Base-by-base conservation (phyloP, 2,329 filamentous ascomycete genomes). In the Aureobasidium musti region DNA sequence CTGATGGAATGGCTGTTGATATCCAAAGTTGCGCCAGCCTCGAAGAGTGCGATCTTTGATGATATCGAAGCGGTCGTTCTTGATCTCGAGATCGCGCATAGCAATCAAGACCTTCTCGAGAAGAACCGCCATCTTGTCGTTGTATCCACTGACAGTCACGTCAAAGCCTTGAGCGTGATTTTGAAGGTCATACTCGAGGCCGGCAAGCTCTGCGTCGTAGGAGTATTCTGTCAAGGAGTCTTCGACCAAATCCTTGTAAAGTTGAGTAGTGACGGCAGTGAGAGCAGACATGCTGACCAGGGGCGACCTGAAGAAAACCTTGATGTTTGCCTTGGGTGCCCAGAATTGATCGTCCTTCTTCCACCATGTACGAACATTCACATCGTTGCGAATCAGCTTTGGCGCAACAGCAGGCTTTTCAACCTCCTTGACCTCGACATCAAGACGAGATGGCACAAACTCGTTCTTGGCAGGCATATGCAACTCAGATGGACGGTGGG, bases 341-440 rank as follows among this genome's bases (percentile, higher is more conserved):
- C 94, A 98, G 78, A 98, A 99, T 0, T 89, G 92, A 72, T 99
- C 95, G 73, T 99, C 95, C 79, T 98, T 98, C 82, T 99, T 99
- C 82, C 89, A 97, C 95, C 95, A 99, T 2, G 91, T 89, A 35
- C 93, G 88, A 0, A 91, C 88, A 39, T 87, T 81, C 6, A 88
- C 83, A 71, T 97, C 94, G 72, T 96, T 92, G 71, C 93, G 88
- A 69, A 99, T 89, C 28, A 99, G 82, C 68, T 88, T 89, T 0
- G 95, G 95, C 0, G 87, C 83, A 65, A 90, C 84, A 0, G 88
- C 82, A 1, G 92, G 90, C 71, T 91, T 86, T 30, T 87, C 83
- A n/a, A 95, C 85, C 41, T 96, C 91, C 78, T 92, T 96, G 83
- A 95, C 97, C 77, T 97, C 92, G 1, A 99, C 95, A 63, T 97